Base-by-base conservation (phyloP, 2,329 filamentous ascomycete species). In the Penicillium frequentans region DNA sequence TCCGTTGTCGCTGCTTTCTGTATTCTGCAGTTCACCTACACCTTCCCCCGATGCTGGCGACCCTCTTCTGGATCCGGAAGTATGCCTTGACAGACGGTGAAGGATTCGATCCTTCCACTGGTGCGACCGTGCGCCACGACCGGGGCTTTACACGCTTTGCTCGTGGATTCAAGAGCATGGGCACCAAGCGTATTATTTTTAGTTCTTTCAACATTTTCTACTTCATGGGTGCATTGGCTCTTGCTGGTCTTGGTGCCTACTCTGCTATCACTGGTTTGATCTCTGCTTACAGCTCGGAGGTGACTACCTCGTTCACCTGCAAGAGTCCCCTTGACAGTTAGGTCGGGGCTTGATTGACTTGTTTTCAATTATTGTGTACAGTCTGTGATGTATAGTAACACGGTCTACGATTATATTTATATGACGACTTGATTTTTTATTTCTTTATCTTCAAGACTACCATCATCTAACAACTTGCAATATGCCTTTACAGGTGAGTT, bases 11-110 rank as follows among this genome's bases (percentile, higher is more conserved):
- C 78, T 3, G 82, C 83, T 1, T 69, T 83, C 6, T 84, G 79
- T 63, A 83, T 85, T 49, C 68, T 86, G 54, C 80, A 84, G 51
- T 85, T 86, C 70, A 82, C 80, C 3, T 87, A 86, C 69, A 84
- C 82, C 1, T 82, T 64, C 83, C 84, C 1, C 80, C 82, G 1
- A 68, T 83, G 52, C 68, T 84, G 24, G 77, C 75, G 14, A 62
- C 84, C 14, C 77, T 75, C 1, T 81, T 73, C 66, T 74, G 77
- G 61, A 68, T 79, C 54, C 75, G 80, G 59, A 75, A 76, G 42
- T 75, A 79, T 53, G 77, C 81, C 11, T 75, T 81, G 49, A 62
- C 65, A 1, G 68, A 72, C 1, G 77, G 73, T 5, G 79, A 81
- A 60, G 69, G 68, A 3, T 81, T 80, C 62, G 71, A 81, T 55